Conservation (phyloP, 352 stramenopile species). For the Elongisporangium prolatum region DNA sequence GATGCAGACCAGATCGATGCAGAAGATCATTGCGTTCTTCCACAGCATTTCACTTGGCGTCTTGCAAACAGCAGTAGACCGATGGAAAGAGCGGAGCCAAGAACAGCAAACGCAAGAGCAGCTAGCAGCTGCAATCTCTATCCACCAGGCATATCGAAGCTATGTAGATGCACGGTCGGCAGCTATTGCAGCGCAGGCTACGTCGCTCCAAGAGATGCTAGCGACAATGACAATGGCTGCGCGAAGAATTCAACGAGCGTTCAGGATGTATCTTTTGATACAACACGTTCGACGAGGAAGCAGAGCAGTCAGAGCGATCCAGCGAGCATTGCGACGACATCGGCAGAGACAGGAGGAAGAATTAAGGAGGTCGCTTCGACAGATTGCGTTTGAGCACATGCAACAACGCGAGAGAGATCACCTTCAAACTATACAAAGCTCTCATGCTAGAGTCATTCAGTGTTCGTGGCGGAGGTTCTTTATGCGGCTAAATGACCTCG, state of each 20-base stretch:
- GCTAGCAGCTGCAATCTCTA: slow-evolving; percentile 28
- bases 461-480: slow-evolving; percentile 22
- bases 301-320: slow-evolving; percentile 14
- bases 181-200: not conserved
- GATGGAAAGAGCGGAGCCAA: slow-evolving; percentile 14
- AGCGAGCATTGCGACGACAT: slow-evolving; percentile 8
- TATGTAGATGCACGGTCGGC: not conserved
- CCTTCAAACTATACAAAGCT: slow-evolving; percentile 8
- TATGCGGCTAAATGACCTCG: slow-evolving; percentile 17
- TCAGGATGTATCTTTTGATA: not conserved
- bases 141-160: slow-evolving; percentile 32
- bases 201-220: not conserved
- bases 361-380: not conserved
- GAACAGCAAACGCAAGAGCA: slow-evolving; percentile 20
- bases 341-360: slow-evolving; percentile 1
- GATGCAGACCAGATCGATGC: slow-evolving; percentile 20
- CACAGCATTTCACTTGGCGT: slow-evolving; percentile 11
- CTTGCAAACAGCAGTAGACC: slow-evolving; percentile 10
- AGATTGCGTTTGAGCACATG: not conserved
- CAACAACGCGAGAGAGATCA: slow-evolving; percentile 3
- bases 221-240: not conserved
- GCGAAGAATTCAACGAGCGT: slow-evolving; percentile 17
- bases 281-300: not conserved
- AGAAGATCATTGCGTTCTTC: slow-evolving; percentile 22
- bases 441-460: slow-evolving; percentile 23